Conservation (phyloP, 2,329 filamentous ascomycete genomes). For the Elsinoe fawcettii region DNA sequence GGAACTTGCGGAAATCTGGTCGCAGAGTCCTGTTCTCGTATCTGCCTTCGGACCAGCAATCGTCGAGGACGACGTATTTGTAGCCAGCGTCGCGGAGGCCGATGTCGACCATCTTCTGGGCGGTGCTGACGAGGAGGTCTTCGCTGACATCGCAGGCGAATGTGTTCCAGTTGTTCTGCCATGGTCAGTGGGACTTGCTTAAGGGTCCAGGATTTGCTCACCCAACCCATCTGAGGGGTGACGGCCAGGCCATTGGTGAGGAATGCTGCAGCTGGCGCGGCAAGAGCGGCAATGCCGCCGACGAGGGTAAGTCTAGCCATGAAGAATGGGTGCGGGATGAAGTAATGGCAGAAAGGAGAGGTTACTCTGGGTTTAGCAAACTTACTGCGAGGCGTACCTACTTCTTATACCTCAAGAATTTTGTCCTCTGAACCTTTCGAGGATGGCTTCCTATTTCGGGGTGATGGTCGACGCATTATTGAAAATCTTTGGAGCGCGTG, state of each 20-base stretch:
- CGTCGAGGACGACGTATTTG: slow-evolving; percentile 46
- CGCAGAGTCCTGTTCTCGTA: slow-evolving; percentile 38
- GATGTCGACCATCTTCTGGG: slow-evolving; percentile 37
- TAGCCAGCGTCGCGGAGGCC: slow-evolving; percentile 45
- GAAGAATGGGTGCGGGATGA: background rate
- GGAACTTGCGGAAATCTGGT: slow-evolving; percentile 35
- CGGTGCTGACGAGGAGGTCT: slow-evolving; percentile 40
- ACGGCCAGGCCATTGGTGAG: slow-evolving; percentile 31
- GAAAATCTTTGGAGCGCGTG: background rate
- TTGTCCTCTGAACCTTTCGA: background rate
- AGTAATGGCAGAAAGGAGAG: background rate
- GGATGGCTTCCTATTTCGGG: background rate
- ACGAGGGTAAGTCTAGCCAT: background rate
- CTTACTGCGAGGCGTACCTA: background rate
- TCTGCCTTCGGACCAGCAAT: slow-evolving; percentile 45
- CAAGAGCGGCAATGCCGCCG: background rate
- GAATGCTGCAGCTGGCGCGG: slow-evolving; percentile 13
- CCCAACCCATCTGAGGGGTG: slow-evolving; percentile 35
- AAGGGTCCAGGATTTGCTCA: slow-evolving; percentile 19
- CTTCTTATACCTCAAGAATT: background rate
- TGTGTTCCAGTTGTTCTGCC: slow-evolving; percentile 38
- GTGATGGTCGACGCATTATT: background rate
- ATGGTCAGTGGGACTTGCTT: slow-evolving; percentile 1
- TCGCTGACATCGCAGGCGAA: slow-evolving; percentile 43
- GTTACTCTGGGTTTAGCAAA: background rate